These are phyloP conservation scores for Volvox reticuliferus DNA, from an alignment of 139 green algal species.

Conservation along the genomic window DNA sequence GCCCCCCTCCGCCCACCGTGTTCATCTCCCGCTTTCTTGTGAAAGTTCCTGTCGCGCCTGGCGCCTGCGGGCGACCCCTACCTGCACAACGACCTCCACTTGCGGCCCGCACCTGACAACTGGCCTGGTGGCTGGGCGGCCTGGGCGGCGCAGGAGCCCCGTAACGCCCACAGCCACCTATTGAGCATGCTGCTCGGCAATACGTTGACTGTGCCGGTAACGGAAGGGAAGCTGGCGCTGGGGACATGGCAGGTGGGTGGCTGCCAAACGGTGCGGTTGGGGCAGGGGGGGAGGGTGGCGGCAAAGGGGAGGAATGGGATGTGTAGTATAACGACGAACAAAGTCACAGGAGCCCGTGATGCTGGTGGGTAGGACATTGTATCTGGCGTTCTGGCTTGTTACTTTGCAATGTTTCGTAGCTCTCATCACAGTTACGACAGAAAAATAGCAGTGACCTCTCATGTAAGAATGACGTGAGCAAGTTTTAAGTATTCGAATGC, in stretches of 20 bases:
- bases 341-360: too few relatives aligned
- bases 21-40: neutral
- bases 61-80: conserved; percentile 77
- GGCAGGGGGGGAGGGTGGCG: neutral
- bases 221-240: conserved; percentile 69
- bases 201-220: conserved; percentile 70
- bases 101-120: conserved; percentile 71
- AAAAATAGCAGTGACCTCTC: too few relatives aligned
- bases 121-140: conserved; percentile 69
- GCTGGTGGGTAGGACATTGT: too few relatives aligned
- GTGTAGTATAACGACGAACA: too few relatives aligned
- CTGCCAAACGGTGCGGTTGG: neutral
- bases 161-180: conserved; percentile 87
- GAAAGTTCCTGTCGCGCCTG: conserved; percentile 67
- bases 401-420: too few relatives aligned
- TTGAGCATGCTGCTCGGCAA: conserved; percentile 81
- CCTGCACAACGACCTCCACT: conserved; percentile 90
- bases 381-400: too few relatives aligned
- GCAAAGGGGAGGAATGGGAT: neutral
- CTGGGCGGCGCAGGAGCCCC: conserved; percentile 77
- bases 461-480: too few relatives aligned
- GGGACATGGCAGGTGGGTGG: conserved; percentile 78
- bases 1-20: too few relatives aligned
- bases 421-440: too few relatives aligned
- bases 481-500: too few relatives aligned